These are phyloP conservation scores for Hyaloscypha hepaticicola DNA, from an alignment of 495 filamentous ascomycete species.

Conservation along the genomic window DNA sequence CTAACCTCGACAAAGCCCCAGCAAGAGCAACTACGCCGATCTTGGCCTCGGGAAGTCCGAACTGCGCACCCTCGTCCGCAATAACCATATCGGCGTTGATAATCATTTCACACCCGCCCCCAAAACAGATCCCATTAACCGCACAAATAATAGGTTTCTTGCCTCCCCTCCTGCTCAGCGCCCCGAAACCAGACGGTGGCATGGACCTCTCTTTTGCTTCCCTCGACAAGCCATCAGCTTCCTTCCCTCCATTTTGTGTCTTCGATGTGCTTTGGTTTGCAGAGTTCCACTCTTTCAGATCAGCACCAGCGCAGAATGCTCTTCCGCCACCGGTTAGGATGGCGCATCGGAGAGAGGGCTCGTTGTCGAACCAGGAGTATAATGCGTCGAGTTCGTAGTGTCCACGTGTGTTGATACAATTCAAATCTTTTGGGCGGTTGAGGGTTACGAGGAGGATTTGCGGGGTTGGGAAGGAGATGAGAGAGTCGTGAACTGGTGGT, in stretches of 20 bases:
- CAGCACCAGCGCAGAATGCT: conserved; percentile 60
- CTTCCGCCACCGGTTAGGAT: conserved; percentile 53
- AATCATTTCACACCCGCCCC: conserved; percentile 73
- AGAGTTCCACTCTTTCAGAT: conserved; percentile 52
- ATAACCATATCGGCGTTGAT: conserved; percentile 70
- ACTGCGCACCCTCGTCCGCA: conserved; percentile 51
- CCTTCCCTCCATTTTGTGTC: not conserved
- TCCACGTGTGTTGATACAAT: conserved; percentile 51
- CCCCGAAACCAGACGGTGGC: conserved; percentile 51
- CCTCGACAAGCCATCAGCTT: conserved; percentile 15
- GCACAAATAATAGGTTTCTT: conserved; percentile 71
- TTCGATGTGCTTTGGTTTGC: conserved; percentile 31
- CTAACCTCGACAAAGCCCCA: conserved; percentile 65
- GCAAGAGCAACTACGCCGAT: conserved; percentile 69
- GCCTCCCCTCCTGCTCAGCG: conserved; percentile 51
- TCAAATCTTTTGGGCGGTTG: conserved; percentile 58
- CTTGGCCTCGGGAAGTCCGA: conserved; percentile 67
- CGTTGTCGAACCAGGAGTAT: conserved; percentile 58
- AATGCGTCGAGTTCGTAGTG: conserved; percentile 52
- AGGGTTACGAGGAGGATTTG: conserved; percentile 61
- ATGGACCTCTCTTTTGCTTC: conserved; percentile 40
- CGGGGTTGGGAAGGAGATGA: conserved; percentile 53
- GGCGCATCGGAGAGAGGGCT: conserved; percentile 54
- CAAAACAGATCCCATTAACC: conserved; percentile 72
- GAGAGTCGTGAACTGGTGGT: conserved; percentile 16